A percentile compares a stretch with the other conserved stretches of the same genome.
These are phyloP conservation scores for Ambrosiella cleistominuta DNA, from an alignment of 2,329 filamentous ascomycete species.

Conservation along the genomic window DNA sequence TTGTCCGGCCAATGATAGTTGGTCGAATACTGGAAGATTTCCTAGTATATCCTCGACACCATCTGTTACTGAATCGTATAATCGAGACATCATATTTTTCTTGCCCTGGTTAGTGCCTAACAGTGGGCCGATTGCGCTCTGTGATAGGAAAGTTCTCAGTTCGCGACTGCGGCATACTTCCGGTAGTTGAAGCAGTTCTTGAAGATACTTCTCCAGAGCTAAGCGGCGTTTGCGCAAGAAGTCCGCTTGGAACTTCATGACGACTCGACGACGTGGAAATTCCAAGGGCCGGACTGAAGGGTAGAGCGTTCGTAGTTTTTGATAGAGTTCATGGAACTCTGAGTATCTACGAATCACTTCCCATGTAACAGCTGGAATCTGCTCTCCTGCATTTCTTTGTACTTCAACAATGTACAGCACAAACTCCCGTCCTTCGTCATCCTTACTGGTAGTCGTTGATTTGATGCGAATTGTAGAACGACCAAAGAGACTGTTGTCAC, in stretches of 20 bases:
- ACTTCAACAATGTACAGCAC: conserved; percentile 90
- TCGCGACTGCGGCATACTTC: conserved; percentile 91
- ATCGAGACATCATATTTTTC: conserved; percentile 76
- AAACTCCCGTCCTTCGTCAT: conserved; percentile 84
- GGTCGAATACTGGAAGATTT: conserved; percentile 87
- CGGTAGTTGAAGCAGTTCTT: conserved; percentile 65
- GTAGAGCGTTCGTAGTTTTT: conserved; percentile 68
- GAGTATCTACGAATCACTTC: conserved; percentile 83
- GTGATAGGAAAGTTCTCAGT: conserved; percentile 78
- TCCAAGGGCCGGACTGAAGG: conserved; percentile 77
- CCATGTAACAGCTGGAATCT: conserved; percentile 95
- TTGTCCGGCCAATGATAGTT: conserved; percentile 80
- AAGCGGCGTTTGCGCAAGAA: conserved; percentile 78
- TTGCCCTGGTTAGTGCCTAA: conserved; percentile 36
- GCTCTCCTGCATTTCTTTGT: conserved; percentile 72
- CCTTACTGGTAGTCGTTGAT: conserved; percentile 77
- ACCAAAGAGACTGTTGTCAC: conserved; percentile 90
- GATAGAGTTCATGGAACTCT: conserved; percentile 91
- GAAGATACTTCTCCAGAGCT: conserved; percentile 71
- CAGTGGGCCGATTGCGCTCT: conserved; percentile 52
- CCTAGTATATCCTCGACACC: conserved; percentile 97
- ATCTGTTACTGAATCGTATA: conserved; percentile 93
- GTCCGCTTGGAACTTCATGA: conserved; percentile 92
- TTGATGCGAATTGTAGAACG: conserved; percentile 81
- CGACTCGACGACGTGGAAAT: conserved; percentile 77